Evolutionary conservation across 805 yeast species (phyloP).

Genomic region (Candida hungchunana): DNA sequence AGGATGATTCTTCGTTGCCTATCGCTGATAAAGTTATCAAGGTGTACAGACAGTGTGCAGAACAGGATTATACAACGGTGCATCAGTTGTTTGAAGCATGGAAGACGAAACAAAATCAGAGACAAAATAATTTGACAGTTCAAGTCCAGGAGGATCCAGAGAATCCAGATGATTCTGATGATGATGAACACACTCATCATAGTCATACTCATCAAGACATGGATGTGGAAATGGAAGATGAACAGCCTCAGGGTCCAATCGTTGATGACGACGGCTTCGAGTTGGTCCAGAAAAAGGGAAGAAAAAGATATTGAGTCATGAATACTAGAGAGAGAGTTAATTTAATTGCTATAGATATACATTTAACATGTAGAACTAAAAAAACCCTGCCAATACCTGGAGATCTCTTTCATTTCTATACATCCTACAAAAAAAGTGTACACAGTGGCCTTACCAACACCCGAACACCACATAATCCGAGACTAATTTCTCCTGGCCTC

Average conservation of each 20-base stretch:
- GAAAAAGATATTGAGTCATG: constrained; percentile 39
- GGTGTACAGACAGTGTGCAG: constrained; percentile 60
- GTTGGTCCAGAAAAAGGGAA: constrained; percentile 72
- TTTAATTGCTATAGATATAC: too few species aligned
- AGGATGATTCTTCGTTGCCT: constrained; percentile 80
- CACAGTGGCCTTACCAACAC: too few species aligned
- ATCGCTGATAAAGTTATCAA: constrained; percentile 65
- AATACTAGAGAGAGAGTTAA: too few species aligned
- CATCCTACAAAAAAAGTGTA: too few species aligned
- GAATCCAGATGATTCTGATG: constrained; percentile 52
- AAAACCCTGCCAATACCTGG: too few species aligned
- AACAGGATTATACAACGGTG: constrained; percentile 47
- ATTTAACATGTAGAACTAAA: too few species aligned
- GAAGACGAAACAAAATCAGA: constrained; percentile 47
- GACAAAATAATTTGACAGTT: constrained; percentile 33
- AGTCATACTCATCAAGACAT: constrained; percentile 26
- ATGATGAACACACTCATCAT: constrained; percentile 29
- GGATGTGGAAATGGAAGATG: constrained; percentile 37
- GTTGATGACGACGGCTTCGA: constrained; percentile 96
- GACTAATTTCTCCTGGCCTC: too few species aligned
- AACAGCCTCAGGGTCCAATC: constrained; percentile 49
- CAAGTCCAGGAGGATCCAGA: constrained; percentile 55
- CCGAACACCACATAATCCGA: too few species aligned
- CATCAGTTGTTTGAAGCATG: constrained; percentile 59
- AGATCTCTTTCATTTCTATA: too few species aligned